Conservation (phyloP, 2,329 filamentous ascomycete genomes). For the Colletotrichum liriopes region DNA sequence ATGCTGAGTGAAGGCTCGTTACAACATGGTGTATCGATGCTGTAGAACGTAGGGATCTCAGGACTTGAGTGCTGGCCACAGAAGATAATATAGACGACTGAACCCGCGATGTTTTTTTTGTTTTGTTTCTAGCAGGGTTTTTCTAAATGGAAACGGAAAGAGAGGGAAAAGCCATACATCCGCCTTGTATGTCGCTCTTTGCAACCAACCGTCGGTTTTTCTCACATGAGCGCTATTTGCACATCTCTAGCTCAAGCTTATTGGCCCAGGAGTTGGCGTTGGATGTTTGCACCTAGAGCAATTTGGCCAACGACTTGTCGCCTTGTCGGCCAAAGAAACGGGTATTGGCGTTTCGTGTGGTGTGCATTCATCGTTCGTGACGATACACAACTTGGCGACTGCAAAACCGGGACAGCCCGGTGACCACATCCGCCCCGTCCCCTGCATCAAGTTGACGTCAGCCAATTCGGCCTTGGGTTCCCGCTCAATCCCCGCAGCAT, state of each 20-base stretch:
- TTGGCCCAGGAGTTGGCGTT: not conserved
- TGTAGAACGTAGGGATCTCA: too few relatives aligned
- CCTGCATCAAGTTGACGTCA: slow-evolving; percentile 35
- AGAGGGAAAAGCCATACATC: too few relatives aligned
- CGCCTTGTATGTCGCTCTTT: too few relatives aligned
- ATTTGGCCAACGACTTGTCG: not conserved
- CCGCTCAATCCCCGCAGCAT: not conserved
- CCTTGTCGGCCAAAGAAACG: not conserved
- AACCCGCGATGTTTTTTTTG: too few relatives aligned
- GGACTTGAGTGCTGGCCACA: too few relatives aligned
- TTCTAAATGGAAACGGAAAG: too few relatives aligned
- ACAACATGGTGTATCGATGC: not conserved
- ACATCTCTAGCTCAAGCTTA: too few relatives aligned
- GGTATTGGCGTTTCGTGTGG: not conserved
- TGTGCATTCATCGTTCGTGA: not conserved
- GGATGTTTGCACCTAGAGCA: not conserved
- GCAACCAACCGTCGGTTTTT: too few relatives aligned
- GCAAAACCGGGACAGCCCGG: slow-evolving; percentile 14
- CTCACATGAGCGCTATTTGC: too few relatives aligned
- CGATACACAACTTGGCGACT: slow-evolving; percentile 9
- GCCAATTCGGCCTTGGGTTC: slow-evolving; percentile 11
- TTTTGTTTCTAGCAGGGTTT: too few relatives aligned
- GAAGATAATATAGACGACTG: too few relatives aligned
- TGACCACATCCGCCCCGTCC: not conserved
- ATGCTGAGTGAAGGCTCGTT: not conserved